phyloP scores from a whole-genome alignment of 2,329 filamentous ascomycete genomes.

The Calonectria montana region DNA sequence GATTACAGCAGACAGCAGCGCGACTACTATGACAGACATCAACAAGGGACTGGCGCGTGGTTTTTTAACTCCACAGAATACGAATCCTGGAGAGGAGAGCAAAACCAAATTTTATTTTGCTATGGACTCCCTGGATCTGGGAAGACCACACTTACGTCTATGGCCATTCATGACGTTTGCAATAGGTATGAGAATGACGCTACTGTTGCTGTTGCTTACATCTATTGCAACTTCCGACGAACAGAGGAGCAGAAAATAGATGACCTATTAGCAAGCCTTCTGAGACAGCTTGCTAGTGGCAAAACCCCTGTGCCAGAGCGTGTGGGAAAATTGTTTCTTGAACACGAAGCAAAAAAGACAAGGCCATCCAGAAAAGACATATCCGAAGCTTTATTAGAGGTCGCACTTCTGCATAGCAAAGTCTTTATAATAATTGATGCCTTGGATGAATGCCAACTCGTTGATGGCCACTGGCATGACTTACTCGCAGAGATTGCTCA shows the following conservation, averaged over 20 bases:
- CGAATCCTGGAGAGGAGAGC: conserved; percentile 39
- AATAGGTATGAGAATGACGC: conserved; percentile 23
- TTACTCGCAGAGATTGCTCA: background rate
- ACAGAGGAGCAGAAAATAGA: conserved; percentile 39
- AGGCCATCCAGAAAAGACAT: background rate
- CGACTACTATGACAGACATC: conserved; percentile 46
- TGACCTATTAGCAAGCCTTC: conserved; percentile 44
- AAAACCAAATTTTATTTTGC: conserved; percentile 51
- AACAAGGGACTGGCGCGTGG: conserved; percentile 56
- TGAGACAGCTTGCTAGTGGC: conserved; percentile 45
- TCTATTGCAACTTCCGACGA: conserved; percentile 47
- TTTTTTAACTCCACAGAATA: conserved; percentile 51
- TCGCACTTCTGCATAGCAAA: background rate
- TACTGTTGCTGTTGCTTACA: conserved; percentile 42
- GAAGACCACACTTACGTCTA: conserved; percentile 47
- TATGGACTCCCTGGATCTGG: conserved; percentile 49
- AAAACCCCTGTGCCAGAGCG: conserved; percentile 21
- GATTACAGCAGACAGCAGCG: conserved; percentile 52
- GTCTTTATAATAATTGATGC: conserved; percentile 10
- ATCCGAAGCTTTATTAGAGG: background rate
- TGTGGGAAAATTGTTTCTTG: background rate
- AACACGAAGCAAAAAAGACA: background rate
- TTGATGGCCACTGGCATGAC: background rate
- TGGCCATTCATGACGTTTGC: conserved; percentile 29
- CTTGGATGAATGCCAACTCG: conserved; percentile 1